Evolutionary conservation across 768 basidiomycete species (phyloP).

Genomic region (Boletus bicolor): DNA sequence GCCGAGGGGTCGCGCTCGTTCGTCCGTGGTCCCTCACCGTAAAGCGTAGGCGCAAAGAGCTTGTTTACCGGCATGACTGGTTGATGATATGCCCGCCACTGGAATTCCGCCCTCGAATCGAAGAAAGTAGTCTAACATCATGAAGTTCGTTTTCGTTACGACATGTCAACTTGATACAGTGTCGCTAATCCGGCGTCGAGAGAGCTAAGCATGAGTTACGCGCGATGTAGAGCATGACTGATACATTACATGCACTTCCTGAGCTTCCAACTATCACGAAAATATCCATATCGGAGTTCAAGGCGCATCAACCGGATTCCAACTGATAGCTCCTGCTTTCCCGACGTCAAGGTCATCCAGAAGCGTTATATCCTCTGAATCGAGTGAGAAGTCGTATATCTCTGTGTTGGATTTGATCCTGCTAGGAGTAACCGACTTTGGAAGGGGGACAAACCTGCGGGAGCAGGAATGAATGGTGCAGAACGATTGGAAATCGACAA

Average conservation of each 20-base stretch:
- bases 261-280: not conserved
- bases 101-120: not conserved
- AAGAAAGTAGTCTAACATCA: not conserved
- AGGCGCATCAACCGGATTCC: conserved; percentile 73
- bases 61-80: not conserved
- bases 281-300: conserved; percentile 23
- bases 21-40: not conserved
- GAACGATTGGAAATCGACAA: not conserved
- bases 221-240: no score
- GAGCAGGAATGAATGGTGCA: not conserved
- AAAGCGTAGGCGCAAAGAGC: not conserved
- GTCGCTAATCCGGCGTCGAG: not conserved
- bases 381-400: conserved; percentile 73
- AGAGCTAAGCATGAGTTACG: not conserved
- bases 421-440: conserved; percentile 69
- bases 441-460: conserved; percentile 71
- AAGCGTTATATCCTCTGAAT: conserved; percentile 56
- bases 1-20: not conserved
- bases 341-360: conserved; percentile 74
- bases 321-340: conserved; percentile 67
- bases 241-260: not conserved
- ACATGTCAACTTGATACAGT: not conserved
- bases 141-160: not conserved
- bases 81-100: not conserved
- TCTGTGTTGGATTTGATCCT: conserved; percentile 74